Base-by-base conservation (phyloP, 768 basidiomycete genomes). In the Pleurotus citrinopileatus region DNA sequence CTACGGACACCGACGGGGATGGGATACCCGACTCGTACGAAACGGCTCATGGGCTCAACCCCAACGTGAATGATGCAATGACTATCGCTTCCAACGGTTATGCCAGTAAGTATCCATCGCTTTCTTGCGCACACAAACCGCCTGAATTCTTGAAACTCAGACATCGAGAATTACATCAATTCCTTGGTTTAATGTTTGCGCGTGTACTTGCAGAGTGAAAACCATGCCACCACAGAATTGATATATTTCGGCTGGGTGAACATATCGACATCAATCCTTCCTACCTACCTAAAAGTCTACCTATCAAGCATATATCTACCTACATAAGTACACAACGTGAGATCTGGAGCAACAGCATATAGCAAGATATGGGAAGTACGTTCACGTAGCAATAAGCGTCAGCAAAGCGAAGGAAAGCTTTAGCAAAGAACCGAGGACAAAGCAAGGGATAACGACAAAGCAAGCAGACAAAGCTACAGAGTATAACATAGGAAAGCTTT, bases 131-230 rank as follows among this genome's bases (percentile, higher is more conserved):
- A 36, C 51, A 48, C 13, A 53, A n/a, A n/a, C n/a, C n/a, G n/a
- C n/a, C 38, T 54, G 10, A 54, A 32, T 20, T 20, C 3, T 15
- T 20, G 26, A 22, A 34, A 44, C n/a, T 25, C 36, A 70, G 70
- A 70, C 46, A 70, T 72, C 34, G 70, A 72, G 53, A 70, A 70
- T 55, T 71, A 69, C 43, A 61, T 67, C 55, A 71, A 71, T 52
- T 70, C 70, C 6, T 59, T 71, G 56, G 65, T 68, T 37, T 60
- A 54, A 55, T 54, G 13, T 7, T 13, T 20, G 10, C n/a, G 1
- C 2, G 3, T 10, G 32, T 9, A 34, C 32, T 34, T 34, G 42
- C 8, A 19, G 17, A 19, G 42, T 7, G 17, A n/a, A n/a, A n/a
- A n/a, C n/a, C n/a, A n/a, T n/a, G n/a, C n/a, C n/a, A n/a, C n/a